Evolutionary conservation across 2,329 filamentous ascomycete species (phyloP).

Genomic region (Ophiocordyceps camponoti-saundersi): DNA sequence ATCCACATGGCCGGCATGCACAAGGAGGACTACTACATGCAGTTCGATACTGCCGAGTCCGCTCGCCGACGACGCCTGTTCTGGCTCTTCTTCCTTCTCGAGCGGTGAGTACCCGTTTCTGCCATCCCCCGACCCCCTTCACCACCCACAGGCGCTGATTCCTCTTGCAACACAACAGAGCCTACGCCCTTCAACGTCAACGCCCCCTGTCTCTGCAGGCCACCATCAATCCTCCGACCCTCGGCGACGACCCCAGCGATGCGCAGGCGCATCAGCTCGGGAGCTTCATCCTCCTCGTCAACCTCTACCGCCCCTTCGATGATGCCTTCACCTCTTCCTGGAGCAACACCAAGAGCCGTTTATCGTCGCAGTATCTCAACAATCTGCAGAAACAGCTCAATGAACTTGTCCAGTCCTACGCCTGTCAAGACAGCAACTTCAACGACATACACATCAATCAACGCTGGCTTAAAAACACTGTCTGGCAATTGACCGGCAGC

Average conservation of each 20-base stretch:
- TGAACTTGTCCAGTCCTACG: conserved; percentile 33
- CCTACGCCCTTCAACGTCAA: conserved; percentile 54
- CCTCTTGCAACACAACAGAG: conserved; percentile 17
- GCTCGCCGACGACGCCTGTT: conserved; percentile 50
- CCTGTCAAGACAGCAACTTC: conserved; percentile 35
- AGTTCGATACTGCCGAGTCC: conserved; percentile 40
- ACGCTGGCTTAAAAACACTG: conserved; percentile 46
- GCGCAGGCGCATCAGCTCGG: conserved; percentile 33
- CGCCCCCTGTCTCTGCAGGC: conserved; percentile 55
- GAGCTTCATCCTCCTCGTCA: conserved; percentile 42
- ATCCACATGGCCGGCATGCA: conserved; percentile 42
- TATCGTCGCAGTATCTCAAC: conserved; percentile 37
- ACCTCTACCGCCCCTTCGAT: conserved; percentile 49
- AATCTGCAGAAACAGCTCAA: conserved; percentile 45
- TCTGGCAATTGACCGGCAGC: conserved; percentile 44
- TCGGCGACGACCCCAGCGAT: conserved; percentile 42
- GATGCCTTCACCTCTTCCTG: conserved; percentile 45
- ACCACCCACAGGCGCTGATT: not conserved
- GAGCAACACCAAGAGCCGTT: conserved; percentile 45
- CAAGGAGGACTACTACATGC: conserved; percentile 44
- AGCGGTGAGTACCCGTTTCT: conserved; percentile 33
- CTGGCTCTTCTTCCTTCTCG: conserved; percentile 56
- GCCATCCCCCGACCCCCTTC: not conserved
- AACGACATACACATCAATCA: conserved; percentile 41
- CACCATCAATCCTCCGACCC: conserved; percentile 47